Evolutionary conservation across 1,284 basidiomycete species (phyloP).

Genomic region (Tilletia caries): DNA sequence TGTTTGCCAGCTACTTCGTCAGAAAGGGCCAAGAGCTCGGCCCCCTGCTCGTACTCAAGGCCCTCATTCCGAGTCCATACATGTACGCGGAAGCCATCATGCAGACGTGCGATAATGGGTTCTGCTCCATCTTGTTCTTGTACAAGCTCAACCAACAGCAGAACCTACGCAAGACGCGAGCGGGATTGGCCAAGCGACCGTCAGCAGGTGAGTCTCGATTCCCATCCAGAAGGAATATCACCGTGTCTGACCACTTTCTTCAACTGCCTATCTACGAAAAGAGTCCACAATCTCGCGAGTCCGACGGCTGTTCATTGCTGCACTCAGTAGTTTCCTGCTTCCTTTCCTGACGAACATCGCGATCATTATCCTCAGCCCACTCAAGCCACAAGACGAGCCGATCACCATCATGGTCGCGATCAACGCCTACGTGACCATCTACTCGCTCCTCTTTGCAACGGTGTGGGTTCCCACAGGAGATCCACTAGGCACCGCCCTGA

Average conservation of each 20-base stretch:
- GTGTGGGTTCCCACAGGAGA: background rate
- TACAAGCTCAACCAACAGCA: background rate
- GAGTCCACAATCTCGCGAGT: background rate
- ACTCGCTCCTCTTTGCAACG: background rate
- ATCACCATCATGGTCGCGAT: background rate
- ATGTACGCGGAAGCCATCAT: background rate
- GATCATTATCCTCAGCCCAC: background rate
- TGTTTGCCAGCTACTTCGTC: background rate
- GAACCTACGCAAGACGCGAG: background rate
- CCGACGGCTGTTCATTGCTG: background rate
- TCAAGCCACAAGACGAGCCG: background rate
- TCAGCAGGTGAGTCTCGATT: background rate
- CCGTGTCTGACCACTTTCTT: no score
- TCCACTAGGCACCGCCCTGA: background rate
- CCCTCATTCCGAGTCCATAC: background rate
- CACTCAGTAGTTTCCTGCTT: background rate
- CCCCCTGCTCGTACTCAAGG: background rate
- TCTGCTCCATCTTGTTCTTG: slow-evolving; percentile 5
- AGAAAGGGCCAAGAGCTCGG: background rate
- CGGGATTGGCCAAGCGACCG: no score
- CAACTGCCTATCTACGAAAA: background rate
- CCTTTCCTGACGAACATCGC: background rate
- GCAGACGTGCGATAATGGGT: background rate
- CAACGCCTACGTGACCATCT: slow-evolving; percentile 3
- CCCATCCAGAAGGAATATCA: no score